Base-by-base conservation (phyloP, 2,329 filamentous ascomycete genomes). In the Diaporthe ampelina region DNA sequence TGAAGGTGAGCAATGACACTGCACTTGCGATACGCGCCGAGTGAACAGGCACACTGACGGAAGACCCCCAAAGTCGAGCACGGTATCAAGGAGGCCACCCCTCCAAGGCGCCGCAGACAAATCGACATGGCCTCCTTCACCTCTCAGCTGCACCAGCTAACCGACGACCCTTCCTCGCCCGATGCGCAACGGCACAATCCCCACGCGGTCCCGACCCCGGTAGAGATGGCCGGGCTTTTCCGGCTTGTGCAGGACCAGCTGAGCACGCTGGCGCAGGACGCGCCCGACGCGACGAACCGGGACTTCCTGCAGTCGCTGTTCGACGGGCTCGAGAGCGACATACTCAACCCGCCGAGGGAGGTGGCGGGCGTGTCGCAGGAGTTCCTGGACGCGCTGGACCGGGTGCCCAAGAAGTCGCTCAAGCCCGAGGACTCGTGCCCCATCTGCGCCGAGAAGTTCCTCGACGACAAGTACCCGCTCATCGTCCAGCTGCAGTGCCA, bases 401-500 rank as follows among this genome's bases (percentile, higher is more conserved):
- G 91, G 19, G 90, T 93, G 68, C 81, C 84, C 50, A 86, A 86
- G 77, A 88, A 86, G 84, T 80, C 77, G 58, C 84, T 93, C 37
- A 82, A 81, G 78, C 68, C 78, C 2, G 89, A 91, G 58, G 89
- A 89, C 69, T 81, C 85, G 73, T 93, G 91, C 77, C 88, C 91
- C 56, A 92, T 93, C 80, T 93, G 91, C 82, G 90, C 89, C 74
- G 88, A 92, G 78, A 83, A 81, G 40, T 92, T 90, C 79, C 83
- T 91, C 61, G 90, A 92, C 78, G 91, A 93, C 78, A 83, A 85
- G 78, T 92, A 90, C 79, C 89, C 88, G 72, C 84, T 93, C 2
- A 90, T 93, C 17, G 91, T 93, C 37, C 87, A 91, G 84, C 84
- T 93, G 79, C 91, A 91, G 54, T 93, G 91, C 80, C 85, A 90